Evolutionary conservation across 1,139 yeast genomes (phyloP), one percentile per base, ranked within the genome.

Genomic region (Saccharomyces hybrid): DNA sequence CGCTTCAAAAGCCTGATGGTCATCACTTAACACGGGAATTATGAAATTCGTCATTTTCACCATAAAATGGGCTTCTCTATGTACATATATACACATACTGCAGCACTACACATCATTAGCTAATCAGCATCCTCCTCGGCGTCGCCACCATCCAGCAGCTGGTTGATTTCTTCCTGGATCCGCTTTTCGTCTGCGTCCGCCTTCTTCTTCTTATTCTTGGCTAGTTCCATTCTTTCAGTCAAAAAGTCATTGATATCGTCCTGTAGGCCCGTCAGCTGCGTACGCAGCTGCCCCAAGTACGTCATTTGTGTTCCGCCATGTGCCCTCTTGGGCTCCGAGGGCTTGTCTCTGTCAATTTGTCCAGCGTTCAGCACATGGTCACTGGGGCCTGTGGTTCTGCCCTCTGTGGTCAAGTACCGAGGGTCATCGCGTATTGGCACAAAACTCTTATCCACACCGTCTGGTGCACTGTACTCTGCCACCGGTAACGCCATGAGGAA

Each of bases 311-410:
- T 61, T 2, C 54, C 28, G 3, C 31, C 41, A 2, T 44, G 41
- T 2, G 50, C 50, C 38, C 75, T 76, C 26, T 71, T 73, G 23
- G 85, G 81, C 27, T 72, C 77, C 5, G 80, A 75, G 0, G 95
- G 91, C 52, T 74, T 80, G 66, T 88, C 95, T 58, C 82, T 75
- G 63, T 87, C 95, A 34, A 80, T 75, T 28, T 85, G 86, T 0
- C 89, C 88, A 1, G 88, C 86, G 20, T 79, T 77, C 52, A 82
- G 63, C 11, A 85, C 88, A 52, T 82, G 76, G 29, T 83, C 88
- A 6, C 90, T 84, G 2, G 88, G 86, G 23, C 87, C 88, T 0
- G 89, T 84, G 0, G 91, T 85, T 53, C 68, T 74, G 9, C 93
- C 91, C 53, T 78, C 71, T 0, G 90, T 84, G 5, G 83, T 73